These are phyloP conservation scores for Crotalaria pallida DNA, from an alignment of 306 rosid genomes.

Conservation along the genomic window DNA sequence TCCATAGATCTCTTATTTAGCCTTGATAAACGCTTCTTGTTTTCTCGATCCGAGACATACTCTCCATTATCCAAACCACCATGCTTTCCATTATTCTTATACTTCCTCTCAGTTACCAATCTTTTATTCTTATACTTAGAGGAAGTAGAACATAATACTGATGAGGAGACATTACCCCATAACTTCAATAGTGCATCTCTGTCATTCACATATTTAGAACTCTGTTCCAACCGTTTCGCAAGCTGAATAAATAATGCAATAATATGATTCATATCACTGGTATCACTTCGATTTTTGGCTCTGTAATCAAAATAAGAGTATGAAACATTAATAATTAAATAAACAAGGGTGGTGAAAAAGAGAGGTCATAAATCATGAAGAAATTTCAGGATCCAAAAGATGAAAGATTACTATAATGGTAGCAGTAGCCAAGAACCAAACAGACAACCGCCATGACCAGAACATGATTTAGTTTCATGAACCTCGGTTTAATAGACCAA, in stretches of 20 bases:
- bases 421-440: constrained; percentile 16
- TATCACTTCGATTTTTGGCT: constrained; percentile 72
- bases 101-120: constrained; percentile 62
- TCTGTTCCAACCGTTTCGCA: constrained; percentile 63
- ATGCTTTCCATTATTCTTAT: constrained; percentile 65
- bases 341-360: neutral
- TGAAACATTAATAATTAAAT: neutral
- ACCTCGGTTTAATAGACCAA: neutral
- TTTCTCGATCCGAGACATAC: constrained; percentile 78
- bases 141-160: constrained; percentile 38
- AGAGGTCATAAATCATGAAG: neutral
- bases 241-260: constrained; percentile 72
- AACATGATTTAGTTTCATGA: neutral
- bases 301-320: constrained; percentile 38
- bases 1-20: constrained; percentile 65
- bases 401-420: neutral
- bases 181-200: constrained; percentile 17
- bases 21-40: constrained; percentile 71
- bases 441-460: neutral
- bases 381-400: constrained; percentile 3
- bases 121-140: constrained; percentile 73
- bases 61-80: constrained; percentile 59
- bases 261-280: constrained; percentile 61
- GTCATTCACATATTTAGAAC: constrained; percentile 52
- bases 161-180: constrained; percentile 17